Base-by-base conservation (phyloP, 2,329 filamentous ascomycete species). In the Colletotrichum lini region DNA sequence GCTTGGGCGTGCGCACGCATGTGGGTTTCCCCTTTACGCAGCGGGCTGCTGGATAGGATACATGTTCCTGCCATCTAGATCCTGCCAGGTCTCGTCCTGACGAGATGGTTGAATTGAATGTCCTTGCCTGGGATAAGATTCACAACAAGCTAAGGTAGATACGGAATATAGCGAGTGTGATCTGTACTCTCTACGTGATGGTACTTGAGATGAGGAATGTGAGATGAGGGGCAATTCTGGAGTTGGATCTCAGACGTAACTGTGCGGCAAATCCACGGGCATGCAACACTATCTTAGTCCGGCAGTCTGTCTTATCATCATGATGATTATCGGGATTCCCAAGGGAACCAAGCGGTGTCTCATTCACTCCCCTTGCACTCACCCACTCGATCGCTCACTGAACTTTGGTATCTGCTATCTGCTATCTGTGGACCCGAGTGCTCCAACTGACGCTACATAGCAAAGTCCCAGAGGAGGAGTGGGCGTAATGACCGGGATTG, bases 401-500 rank as follows among this genome's bases (percentile, higher is more conserved):
- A 26, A 44, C 35, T 38, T 2, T 38, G 35, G 9, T 10, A 38
- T 38, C 9, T 38, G 35, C 35, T 38, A 38, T 47, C 59, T 62
- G 49, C 16, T 63, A 63, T 40, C 60, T 40, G 45, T 23, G 56
- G 56, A 44, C 40, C 40, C 40, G 13, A 12, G 21, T 23, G 35
- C 30, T 44, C 56, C 58, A 52, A 42, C 62, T 58, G 35, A 38
- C 18, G 12, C 12, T 50, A 26, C 7, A 38, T 21, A n/a, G n/a
- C 7, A 18, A 47, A 47, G 18, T 18, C 7, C 7, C n/a, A 26
- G 53, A 23, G 67, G 44, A 57, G 68, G 64, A 47, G 68, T 70
- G 64, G 44, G 45, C 64, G 45, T 67, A 71, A 53, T 38, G 26
- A 59, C 15, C 67, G 65, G 67, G 67, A 54, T 60, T 65, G 21